Conservation (phyloP, 257 asterid species). For the Orobanche coerulescens region DNA sequence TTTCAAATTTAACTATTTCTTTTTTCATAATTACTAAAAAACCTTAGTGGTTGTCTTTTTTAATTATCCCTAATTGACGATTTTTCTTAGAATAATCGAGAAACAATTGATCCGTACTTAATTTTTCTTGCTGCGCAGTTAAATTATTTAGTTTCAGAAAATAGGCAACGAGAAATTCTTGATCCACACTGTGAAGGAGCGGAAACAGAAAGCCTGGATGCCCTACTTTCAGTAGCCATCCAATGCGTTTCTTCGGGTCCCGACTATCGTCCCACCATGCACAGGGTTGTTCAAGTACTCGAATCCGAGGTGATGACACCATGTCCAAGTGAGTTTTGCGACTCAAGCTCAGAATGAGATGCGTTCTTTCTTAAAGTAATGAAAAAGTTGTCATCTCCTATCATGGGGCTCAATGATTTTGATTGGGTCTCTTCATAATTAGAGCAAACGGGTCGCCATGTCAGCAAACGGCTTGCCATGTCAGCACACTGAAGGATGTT, state of each 20-base stretch:
- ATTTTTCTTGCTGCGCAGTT: conserved; percentile 53
- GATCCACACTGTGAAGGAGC: conserved; percentile 78
- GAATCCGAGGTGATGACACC: conserved; percentile 92
- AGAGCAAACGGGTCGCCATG: conserved; percentile 20
- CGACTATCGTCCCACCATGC: conserved; percentile 94
- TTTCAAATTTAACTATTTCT: neutral
- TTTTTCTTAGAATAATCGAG: neutral
- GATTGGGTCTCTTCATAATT: conserved; percentile 18
- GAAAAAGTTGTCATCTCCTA: conserved; percentile 7
- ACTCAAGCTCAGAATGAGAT: conserved; percentile 69
- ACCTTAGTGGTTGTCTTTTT: neutral
- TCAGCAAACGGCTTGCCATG: conserved; percentile 22
- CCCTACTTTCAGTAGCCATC: conserved; percentile 66
- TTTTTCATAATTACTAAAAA: neutral
- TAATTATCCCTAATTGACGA: neutral
- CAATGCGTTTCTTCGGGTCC: conserved; percentile 80
- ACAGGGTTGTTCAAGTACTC: conserved; percentile 76
- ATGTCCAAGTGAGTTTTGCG: conserved; percentile 89
- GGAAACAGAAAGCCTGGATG: conserved; percentile 65
- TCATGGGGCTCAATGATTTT: conserved; percentile 21
- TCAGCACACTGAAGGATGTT: conserved; percentile 17
- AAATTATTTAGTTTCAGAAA: conserved; percentile 64
- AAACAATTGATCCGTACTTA: neutral
- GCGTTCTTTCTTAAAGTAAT: conserved; percentile 4
- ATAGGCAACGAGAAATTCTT: conserved; percentile 69